phyloP scores from a whole-genome alignment of 805 yeast species.

The Nakazawaea wickerhamii region DNA sequence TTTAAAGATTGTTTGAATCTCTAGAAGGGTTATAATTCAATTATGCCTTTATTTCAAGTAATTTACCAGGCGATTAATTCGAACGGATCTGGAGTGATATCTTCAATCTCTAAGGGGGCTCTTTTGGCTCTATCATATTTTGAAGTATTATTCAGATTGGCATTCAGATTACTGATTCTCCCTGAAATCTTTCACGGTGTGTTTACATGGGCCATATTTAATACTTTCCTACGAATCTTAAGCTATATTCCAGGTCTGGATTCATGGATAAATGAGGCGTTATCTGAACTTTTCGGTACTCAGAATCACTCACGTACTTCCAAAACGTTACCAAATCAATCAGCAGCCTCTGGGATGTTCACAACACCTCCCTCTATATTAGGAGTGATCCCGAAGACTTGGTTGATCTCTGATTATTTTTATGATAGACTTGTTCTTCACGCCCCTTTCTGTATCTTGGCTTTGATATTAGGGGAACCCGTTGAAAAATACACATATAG shows the following conservation, averaged over 20 bases:
- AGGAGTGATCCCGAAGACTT: conserved; percentile 14
- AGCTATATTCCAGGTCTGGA: too few species aligned
- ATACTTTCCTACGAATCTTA: not conserved
- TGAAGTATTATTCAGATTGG: not conserved
- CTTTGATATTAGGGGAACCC: not conserved
- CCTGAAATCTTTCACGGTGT: not conserved
- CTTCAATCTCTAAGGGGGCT: not conserved
- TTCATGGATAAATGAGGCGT: too few species aligned
- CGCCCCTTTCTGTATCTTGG: conserved; percentile 26
- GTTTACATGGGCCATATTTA: not conserved
- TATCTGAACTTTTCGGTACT: not conserved
- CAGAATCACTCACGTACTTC: not conserved
- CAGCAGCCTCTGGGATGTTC: not conserved
- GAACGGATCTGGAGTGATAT: not conserved
- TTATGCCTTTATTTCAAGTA: conserved; percentile 10
- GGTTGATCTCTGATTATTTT: conserved; percentile 32
- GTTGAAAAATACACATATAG: conserved; percentile 5
- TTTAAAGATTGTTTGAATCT: too few species aligned
- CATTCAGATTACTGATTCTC: not conserved
- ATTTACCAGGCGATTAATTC: conserved; percentile 1
- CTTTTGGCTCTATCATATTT: not conserved
- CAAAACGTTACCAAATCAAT: not conserved
- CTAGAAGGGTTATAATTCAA: too few species aligned
- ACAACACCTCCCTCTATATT: not conserved
- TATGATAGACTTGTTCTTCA: conserved; percentile 34